These are phyloP conservation scores for Schoenoplectus triqueter DNA, from an alignment of 202 grass and related monocot genomes.

Conservation along the genomic window DNA sequence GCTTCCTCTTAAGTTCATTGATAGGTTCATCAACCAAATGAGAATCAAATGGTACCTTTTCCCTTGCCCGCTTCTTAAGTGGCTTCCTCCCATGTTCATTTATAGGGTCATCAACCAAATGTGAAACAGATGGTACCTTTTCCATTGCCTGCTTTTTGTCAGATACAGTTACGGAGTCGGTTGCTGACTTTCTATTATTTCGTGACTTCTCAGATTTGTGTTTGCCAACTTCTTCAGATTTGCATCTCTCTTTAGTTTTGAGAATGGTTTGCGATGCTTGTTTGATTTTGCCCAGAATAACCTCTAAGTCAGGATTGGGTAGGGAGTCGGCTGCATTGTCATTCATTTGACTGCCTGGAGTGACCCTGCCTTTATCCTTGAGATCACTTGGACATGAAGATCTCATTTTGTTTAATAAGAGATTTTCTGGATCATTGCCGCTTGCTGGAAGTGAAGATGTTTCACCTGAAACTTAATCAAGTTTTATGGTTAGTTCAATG, in stretches of 20 bases:
- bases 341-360: neutral
- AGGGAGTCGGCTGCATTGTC: neutral
- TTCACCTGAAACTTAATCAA: conserved; percentile 4
- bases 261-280: neutral
- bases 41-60: no score
- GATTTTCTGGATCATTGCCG: neutral
- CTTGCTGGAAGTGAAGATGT: neutral
- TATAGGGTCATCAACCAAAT: no score
- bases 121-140: no score
- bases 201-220: neutral
- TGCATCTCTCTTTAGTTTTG: neutral
- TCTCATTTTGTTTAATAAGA: neutral
- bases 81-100: no score
- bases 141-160: neutral
- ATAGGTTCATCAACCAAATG: no score
- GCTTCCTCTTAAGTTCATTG: no score
- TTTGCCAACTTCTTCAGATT: neutral
- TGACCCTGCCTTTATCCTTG: neutral
- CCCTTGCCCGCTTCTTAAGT: no score
- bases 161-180: neutral
- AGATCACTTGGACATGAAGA: neutral
- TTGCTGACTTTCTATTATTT: neutral
- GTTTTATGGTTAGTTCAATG: neutral
- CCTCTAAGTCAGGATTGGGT: no score
- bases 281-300: neutral